Evolutionary conservation across 371 early-diverging fungal species (phyloP), one percentile per base, ranked within the genome.

Genomic region (Haplosporangium sp.): DNA sequence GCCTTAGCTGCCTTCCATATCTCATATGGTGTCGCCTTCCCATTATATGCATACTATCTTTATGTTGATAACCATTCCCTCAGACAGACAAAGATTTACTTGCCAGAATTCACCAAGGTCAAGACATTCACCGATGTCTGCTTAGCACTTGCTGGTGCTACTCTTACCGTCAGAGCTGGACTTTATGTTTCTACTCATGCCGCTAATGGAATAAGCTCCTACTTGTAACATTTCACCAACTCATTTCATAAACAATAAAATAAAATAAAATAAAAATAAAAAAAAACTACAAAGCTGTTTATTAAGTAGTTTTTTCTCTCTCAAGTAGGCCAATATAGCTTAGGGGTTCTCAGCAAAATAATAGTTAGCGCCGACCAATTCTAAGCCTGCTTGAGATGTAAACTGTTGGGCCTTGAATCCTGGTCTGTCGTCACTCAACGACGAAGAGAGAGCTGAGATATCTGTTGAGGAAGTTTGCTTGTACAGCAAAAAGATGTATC

Each of bases 401-500:
- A 89, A 91, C 13, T 84, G 62, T 8, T 77, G 71, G 4, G 86
- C 74, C 64, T 88, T 86, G 74, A 89, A 91, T 10, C 58, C 57
- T 4, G 67, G 48, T 37, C 90, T 85, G 11, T 65, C 45, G 3
- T 64, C 15, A 19, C 45, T 44, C 72, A 81, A 17, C 3, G 86
- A 83, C n/a, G 66, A 68, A 48, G 69, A 65, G 42, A 73, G 67
- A 2, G 66, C 56, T 17, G 58, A n/a, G 19, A 58, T 50, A 27
- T 72, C 59, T 15, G 56, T 45, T 10, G 69, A 52, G 11, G 71
- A 58, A 7, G 71, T 52, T 64, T 92, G 91, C 61, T 88, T 86
- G 74, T 86, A 92, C 40, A 91, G 78, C 34, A 91, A 74, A 69
- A 91, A 91, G 65, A 90, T 83, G 65, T 91, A 91, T 11, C 92